Percentiles rank a stretch among this genome's conserved stretches.
Evolutionary conservation across 169 alveolate species (phyloP).

Genomic region (Cytauxzoon felis): DNA sequence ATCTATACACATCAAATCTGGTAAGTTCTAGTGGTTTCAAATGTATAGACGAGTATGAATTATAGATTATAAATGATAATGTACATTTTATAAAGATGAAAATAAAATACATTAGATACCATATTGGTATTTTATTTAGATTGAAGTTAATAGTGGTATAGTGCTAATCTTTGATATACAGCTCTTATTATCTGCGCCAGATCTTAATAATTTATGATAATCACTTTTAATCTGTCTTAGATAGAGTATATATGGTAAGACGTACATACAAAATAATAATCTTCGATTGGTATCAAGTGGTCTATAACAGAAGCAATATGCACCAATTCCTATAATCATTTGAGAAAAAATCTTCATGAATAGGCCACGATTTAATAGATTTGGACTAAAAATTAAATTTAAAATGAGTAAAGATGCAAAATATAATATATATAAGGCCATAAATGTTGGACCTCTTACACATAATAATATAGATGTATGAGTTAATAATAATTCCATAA

Average conservation of each 20-base stretch:
- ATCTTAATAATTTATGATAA: no score
- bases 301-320: constrained; percentile 18
- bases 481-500: constrained; percentile 16
- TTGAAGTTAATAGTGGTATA: no score
- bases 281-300: constrained; percentile 52
- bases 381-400: background rate
- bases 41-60: no score
- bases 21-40: background rate
- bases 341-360: constrained; percentile 35
- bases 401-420: background rate
- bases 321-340: constrained; percentile 39
- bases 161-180: no score
- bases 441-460: constrained; percentile 24
- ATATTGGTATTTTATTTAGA: no score
- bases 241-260: constrained; percentile 48
- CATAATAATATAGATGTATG: constrained; percentile 20
- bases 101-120: background rate
- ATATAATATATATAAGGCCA: constrained; percentile 10
- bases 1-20: constrained; percentile 47
- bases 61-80: background rate
- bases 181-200: no score
- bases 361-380: background rate
- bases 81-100: background rate
- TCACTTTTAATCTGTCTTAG: no score
- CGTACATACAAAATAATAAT: constrained; percentile 27